These are phyloP conservation scores for Nephelium lappaceum DNA, from an alignment of 345 rosid genomes.

Conservation along the genomic window DNA sequence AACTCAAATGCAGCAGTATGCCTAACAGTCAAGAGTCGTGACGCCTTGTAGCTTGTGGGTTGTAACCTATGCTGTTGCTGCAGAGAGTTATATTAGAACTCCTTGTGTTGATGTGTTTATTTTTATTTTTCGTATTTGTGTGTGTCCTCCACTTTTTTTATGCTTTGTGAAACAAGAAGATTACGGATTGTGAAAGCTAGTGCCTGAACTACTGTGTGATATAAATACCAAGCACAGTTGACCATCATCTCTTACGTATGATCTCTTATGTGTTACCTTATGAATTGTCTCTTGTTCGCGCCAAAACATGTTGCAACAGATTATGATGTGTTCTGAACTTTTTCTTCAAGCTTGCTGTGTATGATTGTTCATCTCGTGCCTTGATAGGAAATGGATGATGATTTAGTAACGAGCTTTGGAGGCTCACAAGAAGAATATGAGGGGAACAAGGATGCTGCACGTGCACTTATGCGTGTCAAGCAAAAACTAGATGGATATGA, in stretches of 20 bases:
- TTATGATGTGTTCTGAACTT: neutral
- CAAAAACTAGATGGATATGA: constrained; percentile 98
- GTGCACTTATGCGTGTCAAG: constrained; percentile 93
- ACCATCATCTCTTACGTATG: neutral
- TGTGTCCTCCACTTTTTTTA: too few species aligned
- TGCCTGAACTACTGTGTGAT: neutral
- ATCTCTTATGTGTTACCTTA: neutral
- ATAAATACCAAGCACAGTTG: neutral
- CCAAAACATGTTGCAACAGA: neutral
- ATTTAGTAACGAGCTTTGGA: constrained; percentile 66
- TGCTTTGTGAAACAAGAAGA: neutral
- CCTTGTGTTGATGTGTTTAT: too few species aligned
- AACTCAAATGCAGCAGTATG: neutral
- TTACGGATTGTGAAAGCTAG: neutral
- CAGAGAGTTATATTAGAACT: too few species aligned
- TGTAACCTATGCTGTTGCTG: too few species aligned
- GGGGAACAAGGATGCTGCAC: constrained; percentile 94
- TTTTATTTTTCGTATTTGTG: too few species aligned
- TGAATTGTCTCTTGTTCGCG: neutral
- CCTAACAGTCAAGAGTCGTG: too few species aligned
- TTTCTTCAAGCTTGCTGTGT: neutral
- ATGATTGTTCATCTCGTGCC: constrained; percentile 1
- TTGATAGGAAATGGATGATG: constrained; percentile 70
- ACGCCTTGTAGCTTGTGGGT: too few species aligned
- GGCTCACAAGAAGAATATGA: constrained; percentile 68